phyloP scores from a whole-genome alignment of 2,329 filamentous ascomycete species.

The Nigrospora osmanthi region DNA sequence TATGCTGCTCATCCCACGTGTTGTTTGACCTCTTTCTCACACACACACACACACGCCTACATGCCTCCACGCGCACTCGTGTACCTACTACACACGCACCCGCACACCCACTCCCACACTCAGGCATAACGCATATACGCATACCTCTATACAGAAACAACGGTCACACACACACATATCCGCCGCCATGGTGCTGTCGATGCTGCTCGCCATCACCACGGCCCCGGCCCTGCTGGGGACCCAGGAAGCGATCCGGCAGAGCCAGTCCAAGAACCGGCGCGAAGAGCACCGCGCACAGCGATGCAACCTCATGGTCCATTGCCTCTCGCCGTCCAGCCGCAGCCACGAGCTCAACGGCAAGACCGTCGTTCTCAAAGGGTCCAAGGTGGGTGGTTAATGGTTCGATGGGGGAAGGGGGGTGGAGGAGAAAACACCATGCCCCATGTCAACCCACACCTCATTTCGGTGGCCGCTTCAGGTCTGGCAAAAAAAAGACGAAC shows the following conservation, averaged over 20 bases:
- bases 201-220: not conserved
- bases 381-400: slow-evolving; percentile 23
- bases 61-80: too few relatives aligned
- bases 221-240: slow-evolving; percentile 33
- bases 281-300: slow-evolving; percentile 41
- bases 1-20: too few relatives aligned
- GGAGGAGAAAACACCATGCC: too few relatives aligned
- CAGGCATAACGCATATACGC: not conserved
- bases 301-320: slow-evolving; percentile 38
- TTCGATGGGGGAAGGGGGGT: too few relatives aligned
- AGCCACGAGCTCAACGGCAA: slow-evolving; percentile 35
- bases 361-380: slow-evolving; percentile 33
- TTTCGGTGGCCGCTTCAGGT: too few relatives aligned
- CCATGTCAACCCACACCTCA: not conserved
- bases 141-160: too few relatives aligned
- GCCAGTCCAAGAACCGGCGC: slow-evolving; percentile 36
- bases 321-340: slow-evolving; percentile 31
- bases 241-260: slow-evolving; percentile 40
- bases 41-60: too few relatives aligned
- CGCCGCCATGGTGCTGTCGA: slow-evolving; percentile 1
- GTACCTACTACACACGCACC: not conserved
- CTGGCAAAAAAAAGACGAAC: not conserved
- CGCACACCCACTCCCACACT: not conserved
- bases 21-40: too few relatives aligned
- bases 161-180: too few relatives aligned